phyloP scores from a whole-genome alignment of 768 basidiomycete species.

The Suillus bovinus region DNA sequence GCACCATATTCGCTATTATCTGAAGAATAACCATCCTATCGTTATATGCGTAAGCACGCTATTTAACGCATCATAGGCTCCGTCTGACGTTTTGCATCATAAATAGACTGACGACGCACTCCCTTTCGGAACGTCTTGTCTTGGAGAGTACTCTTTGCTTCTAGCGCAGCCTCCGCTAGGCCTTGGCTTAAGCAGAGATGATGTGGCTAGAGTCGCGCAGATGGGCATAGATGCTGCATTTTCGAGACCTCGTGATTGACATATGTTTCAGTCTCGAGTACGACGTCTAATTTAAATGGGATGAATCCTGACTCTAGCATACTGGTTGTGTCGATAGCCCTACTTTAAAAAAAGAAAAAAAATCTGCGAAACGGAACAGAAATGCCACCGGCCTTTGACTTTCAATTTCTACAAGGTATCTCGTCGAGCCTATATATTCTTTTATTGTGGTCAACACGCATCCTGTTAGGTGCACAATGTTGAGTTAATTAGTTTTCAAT shows the following conservation, averaged over 20 bases:
- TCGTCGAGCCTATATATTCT: too few relatives aligned
- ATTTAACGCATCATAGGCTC: not conserved
- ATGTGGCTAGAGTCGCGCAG: slow-evolving; percentile 57
- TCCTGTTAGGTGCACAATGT: too few relatives aligned
- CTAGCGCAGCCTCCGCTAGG: slow-evolving; percentile 70
- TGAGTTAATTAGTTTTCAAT: too few relatives aligned
- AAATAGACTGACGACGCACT: not conserved
- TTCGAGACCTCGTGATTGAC: not conserved
- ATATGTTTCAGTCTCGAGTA: not conserved
- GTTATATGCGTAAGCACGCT: not conserved
- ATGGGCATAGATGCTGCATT: slow-evolving; percentile 50
- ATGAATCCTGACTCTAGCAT: not conserved
- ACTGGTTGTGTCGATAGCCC: not conserved
- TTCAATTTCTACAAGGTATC: too few relatives aligned
- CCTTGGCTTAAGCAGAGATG: slow-evolving; percentile 60
- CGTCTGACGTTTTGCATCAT: not conserved
- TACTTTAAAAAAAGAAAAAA: not conserved
- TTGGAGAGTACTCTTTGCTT: slow-evolving; percentile 79
- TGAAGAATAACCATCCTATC: not conserved
- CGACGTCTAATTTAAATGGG: not conserved
- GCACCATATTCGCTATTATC: not conserved
- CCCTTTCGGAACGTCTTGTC: slow-evolving; percentile 39
- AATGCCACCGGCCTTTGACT: not conserved
- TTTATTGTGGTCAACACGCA: too few relatives aligned
- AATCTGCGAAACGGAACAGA: not conserved